These are phyloP conservation scores for Sisymbrium irio DNA, from an alignment of 345 rosid species.

Conservation along the genomic window DNA sequence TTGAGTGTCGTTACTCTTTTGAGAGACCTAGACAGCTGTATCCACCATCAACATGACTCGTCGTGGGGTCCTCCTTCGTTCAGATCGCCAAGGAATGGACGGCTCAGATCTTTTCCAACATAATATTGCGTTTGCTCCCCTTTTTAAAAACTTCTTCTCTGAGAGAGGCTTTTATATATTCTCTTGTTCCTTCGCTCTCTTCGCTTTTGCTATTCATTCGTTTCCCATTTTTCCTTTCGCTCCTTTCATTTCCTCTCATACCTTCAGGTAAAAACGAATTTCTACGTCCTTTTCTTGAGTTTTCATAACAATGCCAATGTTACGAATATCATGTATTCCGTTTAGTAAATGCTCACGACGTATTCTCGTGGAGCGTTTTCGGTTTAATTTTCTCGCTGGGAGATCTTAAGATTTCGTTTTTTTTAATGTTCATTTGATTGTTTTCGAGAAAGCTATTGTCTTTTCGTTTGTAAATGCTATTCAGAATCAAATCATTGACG, in stretches of 20 bases:
- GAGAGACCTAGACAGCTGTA: constrained; percentile 23
- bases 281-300: not conserved
- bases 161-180: not conserved
- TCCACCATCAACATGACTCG: constrained; percentile 25
- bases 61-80: constrained; percentile 31
- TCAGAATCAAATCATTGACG: not conserved
- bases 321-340: not conserved
- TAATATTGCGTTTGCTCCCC: constrained; percentile 5
- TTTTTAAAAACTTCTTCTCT: constrained; percentile 1
- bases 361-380: not conserved
- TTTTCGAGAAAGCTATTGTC: not conserved
- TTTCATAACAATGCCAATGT: not conserved
- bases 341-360: not conserved
- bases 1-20: constrained; percentile 17
- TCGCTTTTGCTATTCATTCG: no score
- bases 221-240: not conserved
- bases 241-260: constrained; percentile 5
- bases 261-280: not conserved
- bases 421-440: not conserved
- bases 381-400: not conserved
- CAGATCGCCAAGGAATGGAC: not conserved
- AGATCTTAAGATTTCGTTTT: not conserved
- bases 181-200: constrained; percentile 3
- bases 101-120: constrained; percentile 12
- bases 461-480: not conserved